Base-by-base conservation (phyloP, 208 protist species). In the Vickermania ingenoplastis region DNA sequence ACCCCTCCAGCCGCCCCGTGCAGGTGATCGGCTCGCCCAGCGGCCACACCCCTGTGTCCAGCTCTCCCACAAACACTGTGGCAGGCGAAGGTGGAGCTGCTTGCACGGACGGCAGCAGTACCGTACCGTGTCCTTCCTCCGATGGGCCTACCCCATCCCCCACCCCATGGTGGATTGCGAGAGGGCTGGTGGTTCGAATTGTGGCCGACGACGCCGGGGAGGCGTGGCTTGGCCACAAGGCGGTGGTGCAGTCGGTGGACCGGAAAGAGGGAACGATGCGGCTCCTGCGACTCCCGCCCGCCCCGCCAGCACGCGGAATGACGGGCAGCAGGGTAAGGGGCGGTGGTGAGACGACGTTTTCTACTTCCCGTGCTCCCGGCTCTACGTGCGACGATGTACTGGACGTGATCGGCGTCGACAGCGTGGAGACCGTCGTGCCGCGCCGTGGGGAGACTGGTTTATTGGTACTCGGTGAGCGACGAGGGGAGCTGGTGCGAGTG, bases 391-490 rank as follows among this genome's bases (percentile, higher is more conserved):
- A n/a, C 48, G 74, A 74, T 3, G 65, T 73, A n/a, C 49, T 90
- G 17, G 81, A 94, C 41, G 54, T 91, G 57, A 53, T 81, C 11
- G 81, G 83, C 0, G 63, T 73, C 28, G 79, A 74, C 13, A 79
- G 73, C 2, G 45, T 94, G 24, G 81, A 89, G 63, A 91, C 83
- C 13, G 77, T 94, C 7, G 64, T 91, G 36, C 87, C 87, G 2
- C 81, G 79, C 61, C 76, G 82, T 54, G 77, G 77, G 0, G 76
- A 76, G 7, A 36, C 55, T 17, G 87, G 75, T 13, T 73, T 94
- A 30, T 31, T 94, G 51, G 83, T 94, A 21, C 41, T 78, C 2
- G 86, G 83, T 5, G 31, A 31, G 26, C 70, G 72, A 53, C 61
- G 72, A 31, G 86, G 82, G 0, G 86, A 93, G 59, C 57, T 90